Evolutionary conservation across 306 rosid species (phyloP).

Genomic region (Morella rubra): DNA sequence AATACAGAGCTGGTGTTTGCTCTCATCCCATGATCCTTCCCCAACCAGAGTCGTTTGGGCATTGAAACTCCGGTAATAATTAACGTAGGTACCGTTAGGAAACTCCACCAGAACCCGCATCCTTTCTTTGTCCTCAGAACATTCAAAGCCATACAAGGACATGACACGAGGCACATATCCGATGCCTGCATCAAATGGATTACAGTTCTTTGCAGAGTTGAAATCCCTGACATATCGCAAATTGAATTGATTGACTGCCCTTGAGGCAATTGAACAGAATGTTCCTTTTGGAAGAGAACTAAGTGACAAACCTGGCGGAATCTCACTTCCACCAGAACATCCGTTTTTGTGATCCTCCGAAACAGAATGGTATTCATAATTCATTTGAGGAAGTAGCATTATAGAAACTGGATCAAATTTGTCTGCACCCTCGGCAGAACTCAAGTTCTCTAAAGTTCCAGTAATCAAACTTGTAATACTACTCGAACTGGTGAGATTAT

Average conservation of each 20-base stretch:
- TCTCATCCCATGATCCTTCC: conserved; percentile 64
- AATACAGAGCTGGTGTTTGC: conserved; percentile 29
- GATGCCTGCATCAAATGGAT: conserved; percentile 34
- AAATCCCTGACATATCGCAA: conserved; percentile 47
- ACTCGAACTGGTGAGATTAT: conserved; percentile 37
- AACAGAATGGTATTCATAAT: conserved; percentile 40
- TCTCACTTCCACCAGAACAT: conserved; percentile 23
- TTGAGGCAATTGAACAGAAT: conserved; percentile 37
- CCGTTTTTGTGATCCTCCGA: conserved; percentile 16
- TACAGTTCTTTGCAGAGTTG: conserved; percentile 42
- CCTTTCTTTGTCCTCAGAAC: conserved; percentile 18
- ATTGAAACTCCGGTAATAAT: conserved; percentile 20
- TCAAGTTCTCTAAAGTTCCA: conserved; percentile 59
- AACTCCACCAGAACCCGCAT: conserved; percentile 43
- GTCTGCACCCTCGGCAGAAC: conserved; percentile 23
- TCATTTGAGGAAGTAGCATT: conserved; percentile 38
- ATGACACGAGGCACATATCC: conserved; percentile 33
- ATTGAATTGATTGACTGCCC: conserved; percentile 11
- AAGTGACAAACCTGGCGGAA: conserved; percentile 26
- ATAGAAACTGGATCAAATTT: conserved; percentile 45
- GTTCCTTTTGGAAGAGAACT: neutral
- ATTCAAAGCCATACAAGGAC: conserved; percentile 32
- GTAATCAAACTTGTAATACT: conserved; percentile 38
- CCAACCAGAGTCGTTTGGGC: conserved; percentile 43
- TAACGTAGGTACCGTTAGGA: neutral